A percentile compares a stretch with the other conserved stretches of the same genome.
phyloP scores from a whole-genome alignment of 768 basidiomycete species.

The Panaeolus papilionaceus region DNA sequence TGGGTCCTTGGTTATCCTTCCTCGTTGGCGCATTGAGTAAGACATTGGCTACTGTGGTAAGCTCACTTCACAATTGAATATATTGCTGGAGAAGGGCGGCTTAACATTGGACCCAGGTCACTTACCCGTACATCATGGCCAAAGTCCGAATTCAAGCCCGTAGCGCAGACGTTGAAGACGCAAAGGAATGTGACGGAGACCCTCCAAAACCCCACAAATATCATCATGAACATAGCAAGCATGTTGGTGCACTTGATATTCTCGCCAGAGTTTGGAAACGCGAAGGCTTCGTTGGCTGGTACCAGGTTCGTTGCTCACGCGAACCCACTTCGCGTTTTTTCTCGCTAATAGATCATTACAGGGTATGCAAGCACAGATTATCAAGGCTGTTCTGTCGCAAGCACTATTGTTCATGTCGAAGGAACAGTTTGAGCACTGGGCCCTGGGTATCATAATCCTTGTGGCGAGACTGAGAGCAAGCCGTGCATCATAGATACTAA shows the following conservation, averaged over 20 bases:
- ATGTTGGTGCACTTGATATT: constrained; percentile 80
- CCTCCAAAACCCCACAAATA: constrained; percentile 42
- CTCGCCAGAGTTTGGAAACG: constrained; percentile 72
- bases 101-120: constrained; percentile 59
- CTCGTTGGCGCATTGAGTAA: constrained; percentile 92
- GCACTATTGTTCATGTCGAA: constrained; percentile 97
- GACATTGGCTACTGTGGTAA: constrained; percentile 92
- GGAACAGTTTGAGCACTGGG: constrained; percentile 94
- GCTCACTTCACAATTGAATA: constrained; percentile 34
- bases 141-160: constrained; percentile 96
- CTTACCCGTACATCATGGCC: constrained; percentile 95
- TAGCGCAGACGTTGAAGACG: constrained; percentile 61
- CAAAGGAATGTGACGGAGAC: constrained; percentile 44
- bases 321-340: constrained; percentile 2
- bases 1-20: constrained; percentile 83
- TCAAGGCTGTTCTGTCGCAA: constrained; percentile 95
- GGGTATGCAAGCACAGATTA: constrained; percentile 97
- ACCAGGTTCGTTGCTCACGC: constrained; percentile 67
- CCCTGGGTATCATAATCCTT: constrained; percentile 71
- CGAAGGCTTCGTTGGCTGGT: constrained; percentile 93
- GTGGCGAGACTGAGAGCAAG: constrained; percentile 44
- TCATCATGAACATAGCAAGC: constrained; percentile 54
- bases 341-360: constrained; percentile 34
- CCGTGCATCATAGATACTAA: constrained; percentile 62
- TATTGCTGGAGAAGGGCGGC: not conserved